Evolutionary conservation across 768 basidiomycete genomes (phyloP), one percentile per base, ranked within the genome.

Genomic region (Tulasnella sp.): DNA sequence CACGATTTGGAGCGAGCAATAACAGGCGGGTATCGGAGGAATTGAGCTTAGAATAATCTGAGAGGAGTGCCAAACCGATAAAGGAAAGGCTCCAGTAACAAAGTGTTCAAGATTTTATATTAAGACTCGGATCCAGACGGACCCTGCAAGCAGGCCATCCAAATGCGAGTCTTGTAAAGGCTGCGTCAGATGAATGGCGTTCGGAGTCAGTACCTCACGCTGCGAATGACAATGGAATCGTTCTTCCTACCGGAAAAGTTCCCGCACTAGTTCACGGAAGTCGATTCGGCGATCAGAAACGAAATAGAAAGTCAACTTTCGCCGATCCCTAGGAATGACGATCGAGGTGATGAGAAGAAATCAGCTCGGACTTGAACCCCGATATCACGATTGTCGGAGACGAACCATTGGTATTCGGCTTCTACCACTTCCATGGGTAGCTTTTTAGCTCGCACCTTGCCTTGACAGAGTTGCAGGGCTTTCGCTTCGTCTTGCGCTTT

Each of bases 391-490:
- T 36, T 31, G 17, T 37, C 38, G n/a, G 19, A 17, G 34, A 84
- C 91, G 37, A 76, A 96, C 96, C 96, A 99, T 82, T 99, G 97
- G 85, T 96, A 99, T 84, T 99, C 97, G 39, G 96, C 97, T 83
- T 98, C 97, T 70, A 97, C 91, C 77, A 99, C 96, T 83, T 98
- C 94, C 97, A 99, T 99, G 22, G 96, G 96, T 81, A 98, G 84
- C 82, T 95, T 95, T 85, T 96, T 93, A 82, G 95, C 94, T 73
- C 91, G 86, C 17, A 97, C 96, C 83, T 98, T 98, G 77, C 86
- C 93, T 83, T 94, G 90, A 80, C 96, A 97, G 74, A 98, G 85
- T 80, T 93, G 91, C 64, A 99, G 85, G 29, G 97, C 97, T 84
- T 96, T 96, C 76, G 89, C 84, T 83, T 99, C 97, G 83, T 99